Percentiles rank a stretch among this genome's conserved stretches.
phyloP scores from a whole-genome alignment of 1,139 yeast genomes.

The Candida sanyaensis region DNA sequence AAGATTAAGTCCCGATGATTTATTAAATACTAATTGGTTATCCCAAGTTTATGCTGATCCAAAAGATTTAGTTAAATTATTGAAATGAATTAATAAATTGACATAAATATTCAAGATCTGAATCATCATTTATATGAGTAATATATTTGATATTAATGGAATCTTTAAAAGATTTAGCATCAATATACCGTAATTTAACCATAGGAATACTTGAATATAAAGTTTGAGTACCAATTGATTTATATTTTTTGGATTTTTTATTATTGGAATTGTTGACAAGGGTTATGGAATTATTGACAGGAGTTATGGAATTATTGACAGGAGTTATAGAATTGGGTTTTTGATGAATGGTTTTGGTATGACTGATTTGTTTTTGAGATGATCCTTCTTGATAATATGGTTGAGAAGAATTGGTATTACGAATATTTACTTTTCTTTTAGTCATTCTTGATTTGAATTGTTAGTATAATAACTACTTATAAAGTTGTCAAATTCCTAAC shows the following conservation, averaged over 20 bases:
- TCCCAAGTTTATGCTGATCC: slow-evolving; percentile 47
- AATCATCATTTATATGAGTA: background rate
- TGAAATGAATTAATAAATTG: slow-evolving; percentile 7
- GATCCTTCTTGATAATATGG: background rate
- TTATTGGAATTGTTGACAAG: background rate
- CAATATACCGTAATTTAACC: background rate
- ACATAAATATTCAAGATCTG: background rate
- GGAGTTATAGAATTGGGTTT: background rate
- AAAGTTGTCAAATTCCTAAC: background rate
- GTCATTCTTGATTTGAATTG: background rate
- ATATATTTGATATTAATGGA: background rate
- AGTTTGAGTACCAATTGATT: background rate
- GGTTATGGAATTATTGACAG: too few species aligned
- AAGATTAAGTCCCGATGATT: slow-evolving; percentile 25
- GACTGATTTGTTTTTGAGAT: background rate
- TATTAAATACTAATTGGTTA: slow-evolving; percentile 41
- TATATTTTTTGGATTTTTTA: background rate
- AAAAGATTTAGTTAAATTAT: slow-evolving; percentile 30
- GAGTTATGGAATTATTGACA: background rate
- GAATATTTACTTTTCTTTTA: background rate
- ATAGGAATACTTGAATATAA: background rate
- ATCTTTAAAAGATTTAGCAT: background rate
- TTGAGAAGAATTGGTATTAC: background rate
- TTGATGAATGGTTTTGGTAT: background rate
- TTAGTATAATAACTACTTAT: too few species aligned